Conservation (phyloP, 1,284 basidiomycete genomes). For the Lignosus rhinocerotis region DNA sequence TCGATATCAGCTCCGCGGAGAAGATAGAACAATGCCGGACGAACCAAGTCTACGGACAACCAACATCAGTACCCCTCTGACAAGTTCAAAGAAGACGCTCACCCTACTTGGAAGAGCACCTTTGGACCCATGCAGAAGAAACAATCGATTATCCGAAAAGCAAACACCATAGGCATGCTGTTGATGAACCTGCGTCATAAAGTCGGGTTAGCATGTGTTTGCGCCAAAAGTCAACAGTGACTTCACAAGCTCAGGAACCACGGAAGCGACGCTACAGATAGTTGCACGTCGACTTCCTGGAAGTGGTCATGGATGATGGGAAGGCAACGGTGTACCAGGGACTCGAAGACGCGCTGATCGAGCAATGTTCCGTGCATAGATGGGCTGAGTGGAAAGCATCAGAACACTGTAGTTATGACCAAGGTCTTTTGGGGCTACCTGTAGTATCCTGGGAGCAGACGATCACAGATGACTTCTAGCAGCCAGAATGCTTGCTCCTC, state of each 20-base stretch:
- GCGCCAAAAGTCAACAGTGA: neutral
- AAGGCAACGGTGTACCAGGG: slow-evolving; percentile 88
- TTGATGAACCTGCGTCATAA: slow-evolving; percentile 78
- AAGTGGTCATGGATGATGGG: slow-evolving; percentile 97
- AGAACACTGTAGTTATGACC: neutral
- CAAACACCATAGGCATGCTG: slow-evolving; percentile 99
- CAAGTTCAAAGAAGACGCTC: slow-evolving; percentile 35
- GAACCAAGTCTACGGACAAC: slow-evolving; percentile 41
- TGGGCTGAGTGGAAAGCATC: slow-evolving; percentile 52
- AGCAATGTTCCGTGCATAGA: slow-evolving; percentile 99
- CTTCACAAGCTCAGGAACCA: slow-evolving; percentile 95
- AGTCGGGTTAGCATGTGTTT: neutral
- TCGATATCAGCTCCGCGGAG: slow-evolving; percentile 10
- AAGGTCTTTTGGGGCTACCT: slow-evolving; percentile 55
- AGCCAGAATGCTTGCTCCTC: slow-evolving; percentile 99
- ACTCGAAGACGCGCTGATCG: slow-evolving; percentile 97
- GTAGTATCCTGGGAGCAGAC: slow-evolving; percentile 96
- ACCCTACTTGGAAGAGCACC: slow-evolving; percentile 97
- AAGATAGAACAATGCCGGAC: slow-evolving; percentile 24
- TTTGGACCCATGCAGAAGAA: slow-evolving; percentile 99
- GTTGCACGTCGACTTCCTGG: slow-evolving; percentile 88
- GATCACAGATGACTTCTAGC: slow-evolving; percentile 92
- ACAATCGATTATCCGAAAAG: slow-evolving; percentile 98
- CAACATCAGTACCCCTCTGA: slow-evolving; percentile 10
- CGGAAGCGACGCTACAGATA: slow-evolving; percentile 95